Base-by-base conservation (phyloP, 2,329 filamentous ascomycete species). In the Emergomyces pasteurianus region DNA sequence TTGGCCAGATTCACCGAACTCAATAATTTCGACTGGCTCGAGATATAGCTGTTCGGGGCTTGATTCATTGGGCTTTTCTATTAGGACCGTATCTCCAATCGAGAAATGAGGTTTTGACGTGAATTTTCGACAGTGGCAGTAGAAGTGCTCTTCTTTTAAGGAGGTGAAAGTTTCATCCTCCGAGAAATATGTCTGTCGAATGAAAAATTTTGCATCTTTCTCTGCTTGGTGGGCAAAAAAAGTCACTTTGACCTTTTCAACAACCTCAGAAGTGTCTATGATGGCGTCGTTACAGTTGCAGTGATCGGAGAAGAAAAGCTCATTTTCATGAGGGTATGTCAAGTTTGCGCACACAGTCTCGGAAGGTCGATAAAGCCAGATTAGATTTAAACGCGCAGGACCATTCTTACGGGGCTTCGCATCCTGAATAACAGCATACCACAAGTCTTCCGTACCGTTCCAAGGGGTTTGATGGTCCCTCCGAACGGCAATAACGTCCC, bases 301-400 rank as follows among this genome's bases (percentile, higher is more conserved):
- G 62, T 91, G 84, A 58, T 90, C 83, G 0, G 86, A 89, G 0
- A 92, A 73, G 63, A 94, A 94, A 0, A 94, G 72, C 71, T 95
- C 89, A 58, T 91, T 88, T 0, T 74, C 63, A 71, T 83, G 86
- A 0, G 86, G 86, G 65, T 92, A 95, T 10, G 79, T 80, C 73
- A 86, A 85, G 6, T 81, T 74, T 0, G 80, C 82, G 50, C 90
- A 88, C 0, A 86, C 81, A 0, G 90, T 94, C 59, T 94, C 86
- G 0, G 78, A 76, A 0, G 89, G 82, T 1, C 82, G 78, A 65
- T 92, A 92, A 0, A 94, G 76, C 89, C 89, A 94, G 0, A 88
- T 78, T 0, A 91, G 81, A 60, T 86, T 80, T 12, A 91, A 83
- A 1, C 75, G 74, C 0, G 70, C 72, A 18, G 63, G 64, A 0